Percentiles rank a stretch among this genome's conserved stretches.
These are phyloP conservation scores for Cercospora citrullina DNA, from an alignment of 2,329 filamentous ascomycete species.

Conservation along the genomic window DNA sequence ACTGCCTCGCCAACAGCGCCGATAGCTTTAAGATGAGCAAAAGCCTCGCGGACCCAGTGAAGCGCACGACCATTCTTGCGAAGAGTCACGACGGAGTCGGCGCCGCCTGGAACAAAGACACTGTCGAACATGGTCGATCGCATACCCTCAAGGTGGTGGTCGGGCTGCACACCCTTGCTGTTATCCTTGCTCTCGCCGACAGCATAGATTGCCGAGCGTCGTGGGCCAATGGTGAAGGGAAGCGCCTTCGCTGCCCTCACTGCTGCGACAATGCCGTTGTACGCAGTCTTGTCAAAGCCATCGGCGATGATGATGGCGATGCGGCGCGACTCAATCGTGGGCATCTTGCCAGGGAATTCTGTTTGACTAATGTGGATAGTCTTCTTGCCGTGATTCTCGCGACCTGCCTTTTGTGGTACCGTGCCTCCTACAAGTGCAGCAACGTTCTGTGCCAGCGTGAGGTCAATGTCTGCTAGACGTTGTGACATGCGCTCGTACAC, in stretches of 20 bases:
- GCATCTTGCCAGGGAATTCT: slow-evolving; percentile 62
- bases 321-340: slow-evolving; percentile 69
- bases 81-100: slow-evolving; percentile 62
- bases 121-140: slow-evolving; percentile 80
- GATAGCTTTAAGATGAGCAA: slow-evolving; percentile 78
- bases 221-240: slow-evolving; percentile 70
- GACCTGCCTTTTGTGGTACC: slow-evolving; percentile 54
- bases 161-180: slow-evolving; percentile 61
- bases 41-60: slow-evolving; percentile 77
- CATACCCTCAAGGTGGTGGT: slow-evolving; percentile 78
- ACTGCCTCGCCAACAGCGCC: slow-evolving; percentile 73
- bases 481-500: slow-evolving; percentile 71
- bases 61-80: slow-evolving; percentile 69
- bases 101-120: slow-evolving; percentile 72
- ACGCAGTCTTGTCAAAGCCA: slow-evolving; percentile 68
- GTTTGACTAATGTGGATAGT: slow-evolving; percentile 68
- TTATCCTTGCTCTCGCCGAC: slow-evolving; percentile 56
- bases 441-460: slow-evolving; percentile 67
- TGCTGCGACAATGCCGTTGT: slow-evolving; percentile 64
- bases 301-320: slow-evolving; percentile 77
- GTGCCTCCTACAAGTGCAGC: slow-evolving; percentile 69
- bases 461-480: slow-evolving; percentile 70
- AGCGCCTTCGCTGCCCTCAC: slow-evolving; percentile 64
- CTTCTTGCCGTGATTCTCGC: slow-evolving; percentile 65
- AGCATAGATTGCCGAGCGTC: slow-evolving; percentile 65